Evolutionary conservation across 2,329 filamentous ascomycete species (phyloP).

Genomic region (Ceratocystis alfenasii): DNA sequence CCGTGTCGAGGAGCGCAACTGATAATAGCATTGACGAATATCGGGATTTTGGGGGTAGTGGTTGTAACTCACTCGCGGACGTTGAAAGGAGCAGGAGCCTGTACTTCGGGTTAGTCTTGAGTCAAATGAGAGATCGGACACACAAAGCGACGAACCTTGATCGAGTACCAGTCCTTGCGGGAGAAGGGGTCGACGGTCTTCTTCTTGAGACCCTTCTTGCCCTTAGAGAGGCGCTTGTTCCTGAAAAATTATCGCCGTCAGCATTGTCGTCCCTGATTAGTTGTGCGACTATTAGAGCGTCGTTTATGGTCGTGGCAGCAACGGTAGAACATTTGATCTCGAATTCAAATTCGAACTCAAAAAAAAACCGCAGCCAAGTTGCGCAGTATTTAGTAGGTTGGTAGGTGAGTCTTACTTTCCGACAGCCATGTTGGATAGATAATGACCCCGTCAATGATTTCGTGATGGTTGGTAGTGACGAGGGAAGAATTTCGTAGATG

Average conservation of each 20-base stretch:
- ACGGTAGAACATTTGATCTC: constrained; percentile 3
- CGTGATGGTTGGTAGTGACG: constrained; percentile 30
- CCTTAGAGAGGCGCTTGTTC: constrained; percentile 99
- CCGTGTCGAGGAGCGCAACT: too few relatives aligned
- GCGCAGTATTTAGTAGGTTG: not conserved
- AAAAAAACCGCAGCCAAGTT: too few relatives aligned
- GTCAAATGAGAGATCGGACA: not conserved
- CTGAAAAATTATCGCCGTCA: constrained; percentile 34
- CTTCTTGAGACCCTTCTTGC: constrained; percentile 99
- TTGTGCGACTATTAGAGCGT: not conserved
- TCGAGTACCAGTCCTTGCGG: constrained; percentile 97
- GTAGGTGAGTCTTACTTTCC: constrained; percentile 40
- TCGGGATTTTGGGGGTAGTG: not conserved
- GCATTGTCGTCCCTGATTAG: constrained; percentile 18
- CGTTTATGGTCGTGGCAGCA: not conserved
- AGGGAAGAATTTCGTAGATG: constrained; percentile 21
- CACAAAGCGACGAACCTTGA: constrained; percentile 56
- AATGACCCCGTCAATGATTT: constrained; percentile 36
- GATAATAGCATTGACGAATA: not conserved
- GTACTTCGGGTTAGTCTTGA: constrained; percentile 26
- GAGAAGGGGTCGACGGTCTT: constrained; percentile 94
- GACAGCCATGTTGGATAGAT: constrained; percentile 48
- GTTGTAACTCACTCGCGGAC: constrained; percentile 72
- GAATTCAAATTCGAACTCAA: not conserved
- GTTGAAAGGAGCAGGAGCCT: constrained; percentile 93